Percentiles rank a stretch among this genome's conserved stretches.
Conservation (phyloP, 2,329 filamentous ascomycete species). For the Tolypocladium ovalisporum region DNA sequence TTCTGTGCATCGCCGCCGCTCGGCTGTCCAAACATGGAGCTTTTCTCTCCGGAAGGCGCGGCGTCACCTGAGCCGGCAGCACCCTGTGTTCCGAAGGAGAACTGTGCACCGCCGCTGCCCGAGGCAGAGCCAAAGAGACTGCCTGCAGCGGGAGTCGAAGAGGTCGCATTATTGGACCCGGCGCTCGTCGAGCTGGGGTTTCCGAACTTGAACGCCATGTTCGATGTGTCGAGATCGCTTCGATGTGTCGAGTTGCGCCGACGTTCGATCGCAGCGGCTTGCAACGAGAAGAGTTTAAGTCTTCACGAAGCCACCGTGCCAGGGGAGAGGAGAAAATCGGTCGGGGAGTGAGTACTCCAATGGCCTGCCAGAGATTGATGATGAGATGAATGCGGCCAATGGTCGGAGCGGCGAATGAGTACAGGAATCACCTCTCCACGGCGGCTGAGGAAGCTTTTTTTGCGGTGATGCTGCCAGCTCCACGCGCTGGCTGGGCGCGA, state of each 20-base stretch:
- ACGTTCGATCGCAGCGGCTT: neutral
- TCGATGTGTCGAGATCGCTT: slow-evolving; percentile 2
- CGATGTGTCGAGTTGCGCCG: neutral
- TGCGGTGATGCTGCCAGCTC: slow-evolving; percentile 2
- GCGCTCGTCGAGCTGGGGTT: slow-evolving; percentile 20
- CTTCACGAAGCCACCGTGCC: slow-evolving; percentile 5
- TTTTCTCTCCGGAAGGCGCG: slow-evolving; percentile 16
- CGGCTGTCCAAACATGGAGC: slow-evolving; percentile 21
- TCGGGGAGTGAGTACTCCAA: neutral
- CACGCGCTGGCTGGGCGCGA: slow-evolving; percentile 1
- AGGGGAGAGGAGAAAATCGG: neutral
- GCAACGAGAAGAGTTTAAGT: neutral
- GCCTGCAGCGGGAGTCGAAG: slow-evolving; percentile 27
- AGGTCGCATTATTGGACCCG: slow-evolving; percentile 18
- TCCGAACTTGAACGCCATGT: slow-evolving; percentile 30
- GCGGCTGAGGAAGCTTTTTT: slow-evolving; percentile 4
- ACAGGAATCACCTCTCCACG: neutral
- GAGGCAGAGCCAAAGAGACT: slow-evolving; percentile 27
- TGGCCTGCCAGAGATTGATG: neutral
- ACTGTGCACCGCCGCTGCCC: slow-evolving; percentile 15
- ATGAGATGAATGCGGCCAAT: neutral
- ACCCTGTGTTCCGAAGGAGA: slow-evolving; percentile 28
- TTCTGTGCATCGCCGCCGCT: slow-evolving; percentile 14
- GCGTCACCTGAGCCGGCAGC: slow-evolving; percentile 13
- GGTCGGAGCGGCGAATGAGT: slow-evolving; percentile 1